Evolutionary conservation across 2,329 filamentous ascomycete genomes (phyloP), one percentile per base, ranked within the genome.

Genomic region (Colletotrichum scovillei): DNA sequence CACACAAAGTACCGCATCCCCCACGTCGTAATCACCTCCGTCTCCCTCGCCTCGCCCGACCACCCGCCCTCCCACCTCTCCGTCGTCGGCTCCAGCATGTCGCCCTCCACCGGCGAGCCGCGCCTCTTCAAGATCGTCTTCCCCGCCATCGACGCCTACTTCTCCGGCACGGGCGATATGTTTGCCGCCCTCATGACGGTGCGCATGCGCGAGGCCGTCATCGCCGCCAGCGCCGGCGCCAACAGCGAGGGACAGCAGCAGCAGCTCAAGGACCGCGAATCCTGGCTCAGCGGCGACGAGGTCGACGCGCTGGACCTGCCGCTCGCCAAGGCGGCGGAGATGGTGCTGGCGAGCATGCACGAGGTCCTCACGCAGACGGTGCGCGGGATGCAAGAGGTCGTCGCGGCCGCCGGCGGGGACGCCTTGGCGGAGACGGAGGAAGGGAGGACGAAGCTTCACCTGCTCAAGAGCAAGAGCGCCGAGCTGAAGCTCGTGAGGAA

Each of bases 161-260:
- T 98, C 84, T 95, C 93, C 78, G 97, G 97, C 53, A 98, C 97
- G 0, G 97, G 97, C 59, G 97, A 99, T 85, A 98, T 99, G 96
- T 98, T 99, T 80, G 96, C 95, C 35, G 96, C 96, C 8, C 88
- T 99, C 58, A 95, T 95, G 80, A 91, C 98, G 1, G 94, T 94
- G 53, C 92, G 96, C 35, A 91, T 99, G 79, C 92, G 96, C 71
- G 94, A 98, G 85, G 95, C 94, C 30, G 93, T 94, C 1, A 83
- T 86, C 65, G 84, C 79, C 22, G 81, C 77, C 1, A 80, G 75
- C 62, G 75, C 78, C n/a, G 80, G 77, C 28, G 8, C 49, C 38
- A 19, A 8, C 30, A 30, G n/a, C 46, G n/a, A 30, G 12, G 62
- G 11, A 12, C 63, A 22, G 1, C 26, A 56, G 42, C 26, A 28